Evolutionary conservation across 768 basidiomycete species (phyloP).

Genomic region (Xerocomus brunneocitrinus): DNA sequence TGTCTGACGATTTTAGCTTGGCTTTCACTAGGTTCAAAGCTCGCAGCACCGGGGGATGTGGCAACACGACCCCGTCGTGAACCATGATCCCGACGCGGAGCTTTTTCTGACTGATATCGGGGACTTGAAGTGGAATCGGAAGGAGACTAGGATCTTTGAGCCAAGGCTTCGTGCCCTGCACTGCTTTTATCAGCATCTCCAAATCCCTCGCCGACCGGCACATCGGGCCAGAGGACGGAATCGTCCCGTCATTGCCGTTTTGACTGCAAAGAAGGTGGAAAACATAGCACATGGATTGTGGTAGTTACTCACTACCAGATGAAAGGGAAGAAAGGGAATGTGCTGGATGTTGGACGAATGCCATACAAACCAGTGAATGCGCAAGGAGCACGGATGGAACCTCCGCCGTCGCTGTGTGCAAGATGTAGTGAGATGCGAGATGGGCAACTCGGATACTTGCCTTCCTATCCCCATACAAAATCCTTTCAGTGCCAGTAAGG

Average conservation of each 20-base stretch:
- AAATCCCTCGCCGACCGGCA: constrained; percentile 27
- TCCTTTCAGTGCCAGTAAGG: constrained; percentile 44
- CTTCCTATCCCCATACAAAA: constrained; percentile 43
- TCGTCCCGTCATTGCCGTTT: constrained; percentile 23
- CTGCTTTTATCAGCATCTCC: constrained; percentile 16
- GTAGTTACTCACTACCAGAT: constrained; percentile 19
- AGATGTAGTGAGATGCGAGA: background rate
- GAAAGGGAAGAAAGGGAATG: constrained; percentile 20
- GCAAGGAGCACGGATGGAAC: constrained; percentile 37
- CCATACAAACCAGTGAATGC: constrained; percentile 38
- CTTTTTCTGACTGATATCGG: constrained; percentile 25
- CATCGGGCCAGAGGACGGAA: constrained; percentile 21
- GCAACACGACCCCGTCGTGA: constrained; percentile 35
- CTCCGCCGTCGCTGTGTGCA: constrained; percentile 29
- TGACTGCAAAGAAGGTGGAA: constrained; percentile 14
- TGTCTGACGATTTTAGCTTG: constrained; percentile 31
- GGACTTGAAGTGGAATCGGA: constrained; percentile 26
- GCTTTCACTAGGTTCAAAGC: constrained; percentile 36
- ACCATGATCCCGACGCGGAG: constrained; percentile 28
- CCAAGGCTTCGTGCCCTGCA: constrained; percentile 38
- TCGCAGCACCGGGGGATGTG: constrained; percentile 39
- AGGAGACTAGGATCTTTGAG: constrained; percentile 33
- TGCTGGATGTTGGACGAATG: constrained; percentile 35
- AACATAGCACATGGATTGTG: background rate
- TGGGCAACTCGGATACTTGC: constrained; percentile 14